phyloP scores from a whole-genome alignment of 805 yeast species.

The Wickerhamomyces bisporus region DNA sequence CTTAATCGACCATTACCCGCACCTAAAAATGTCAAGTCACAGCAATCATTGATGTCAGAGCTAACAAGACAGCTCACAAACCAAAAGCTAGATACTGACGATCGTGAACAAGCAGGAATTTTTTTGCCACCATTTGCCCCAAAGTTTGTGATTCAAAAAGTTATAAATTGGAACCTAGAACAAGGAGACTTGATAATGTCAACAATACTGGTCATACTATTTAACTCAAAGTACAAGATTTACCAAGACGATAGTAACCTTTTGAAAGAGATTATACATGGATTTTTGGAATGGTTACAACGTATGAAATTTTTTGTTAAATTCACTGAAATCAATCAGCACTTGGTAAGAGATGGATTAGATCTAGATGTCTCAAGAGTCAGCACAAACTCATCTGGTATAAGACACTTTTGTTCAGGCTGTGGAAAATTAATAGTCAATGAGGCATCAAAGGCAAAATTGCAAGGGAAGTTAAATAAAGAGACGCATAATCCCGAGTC shows the following conservation, averaged over 20 bases:
- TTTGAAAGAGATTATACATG: slow-evolving; percentile 50
- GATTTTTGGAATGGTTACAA: slow-evolving; percentile 51
- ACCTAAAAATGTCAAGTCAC: slow-evolving; percentile 3
- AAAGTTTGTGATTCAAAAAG: slow-evolving; percentile 41
- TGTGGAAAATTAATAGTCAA: slow-evolving; percentile 58
- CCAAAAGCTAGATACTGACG: slow-evolving; percentile 5
- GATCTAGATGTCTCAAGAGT: slow-evolving; percentile 21
- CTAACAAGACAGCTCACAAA: slow-evolving; percentile 22
- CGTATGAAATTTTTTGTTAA: slow-evolving; percentile 46
- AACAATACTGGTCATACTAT: slow-evolving; percentile 51
- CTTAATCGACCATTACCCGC: slow-evolving; percentile 4
- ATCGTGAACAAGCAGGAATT: slow-evolving; percentile 3
- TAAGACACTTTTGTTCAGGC: slow-evolving; percentile 54
- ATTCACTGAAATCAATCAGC: slow-evolving; percentile 53
- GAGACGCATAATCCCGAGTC: neutral
- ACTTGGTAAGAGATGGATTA: slow-evolving; percentile 22
- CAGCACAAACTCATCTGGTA: slow-evolving; percentile 26
- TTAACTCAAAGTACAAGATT: slow-evolving; percentile 37
- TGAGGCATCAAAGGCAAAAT: slow-evolving; percentile 44
- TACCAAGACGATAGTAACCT: slow-evolving; percentile 19
- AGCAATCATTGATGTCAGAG: slow-evolving; percentile 18
- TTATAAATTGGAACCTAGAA: slow-evolving; percentile 46
- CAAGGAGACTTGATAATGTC: slow-evolving; percentile 66
- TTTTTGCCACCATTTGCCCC: slow-evolving; percentile 55
- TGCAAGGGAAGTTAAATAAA: slow-evolving; percentile 8